Evolutionary conservation across 1,139 yeast species (phyloP), one percentile per base, ranked within the genome.

Genomic region (Blastobotrys elegans): DNA sequence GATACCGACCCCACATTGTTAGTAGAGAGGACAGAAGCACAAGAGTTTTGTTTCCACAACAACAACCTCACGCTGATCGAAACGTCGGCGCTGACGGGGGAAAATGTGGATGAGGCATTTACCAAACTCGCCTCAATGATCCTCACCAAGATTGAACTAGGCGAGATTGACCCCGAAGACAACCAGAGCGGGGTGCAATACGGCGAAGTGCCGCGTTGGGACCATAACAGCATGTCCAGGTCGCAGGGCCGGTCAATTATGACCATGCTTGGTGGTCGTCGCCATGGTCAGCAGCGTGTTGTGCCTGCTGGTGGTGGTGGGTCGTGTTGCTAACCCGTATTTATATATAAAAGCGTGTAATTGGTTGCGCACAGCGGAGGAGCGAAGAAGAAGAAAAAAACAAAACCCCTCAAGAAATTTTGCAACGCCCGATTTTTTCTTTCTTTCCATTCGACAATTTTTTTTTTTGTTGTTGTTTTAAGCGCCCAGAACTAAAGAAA

Each of bases 81-180:
- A 27, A 60, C 71, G 5, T 70, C 84, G 20, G 82, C 87, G 1
- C 65, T 77, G 44, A 72, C 80, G 0, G 84, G 84, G 11, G 76
- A 74, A 51, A 81, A 82, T 18, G 79, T 82, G 14, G 78, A 76
- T 53, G 81, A 77, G 51, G 76, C 81, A 10, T 82, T 82, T 57
- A 76, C 74, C 51, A 69, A 62, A 29, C 48, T 73, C 20, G 65
- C 73, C 0, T 61, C 62, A 17, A 68, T 67, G 59, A 68, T 73
- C 11, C 56, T 73, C 24, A 65, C 75, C 4, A 72, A 72, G 52
- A 63, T 73, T 16, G 76, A 72, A 53, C 61, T 71, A 38, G 77
- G 76, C 2, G 62, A 57, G 8, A 58, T 73, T 13, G 75, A 72
- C 52, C 77, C 76, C 0, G 74, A 73, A 43, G 66, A 67, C 47